Evolutionary conservation across 1,284 basidiomycete genomes (phyloP).

Genomic region (Schizophyllum amplum): DNA sequence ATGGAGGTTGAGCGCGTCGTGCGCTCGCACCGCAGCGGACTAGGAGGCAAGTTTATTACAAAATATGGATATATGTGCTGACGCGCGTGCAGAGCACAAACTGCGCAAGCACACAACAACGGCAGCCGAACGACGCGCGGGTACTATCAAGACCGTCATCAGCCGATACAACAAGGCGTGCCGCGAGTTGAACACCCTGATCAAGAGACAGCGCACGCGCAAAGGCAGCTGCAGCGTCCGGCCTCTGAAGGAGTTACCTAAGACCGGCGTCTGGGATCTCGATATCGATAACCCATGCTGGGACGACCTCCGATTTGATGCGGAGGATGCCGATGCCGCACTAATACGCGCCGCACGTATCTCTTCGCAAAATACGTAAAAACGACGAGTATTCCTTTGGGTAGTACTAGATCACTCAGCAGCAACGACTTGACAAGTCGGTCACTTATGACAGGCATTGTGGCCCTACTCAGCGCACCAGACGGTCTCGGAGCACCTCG

Average conservation of each 20-base stretch:
- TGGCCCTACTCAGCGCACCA: too few relatives aligned
- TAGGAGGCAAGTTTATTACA: not conserved
- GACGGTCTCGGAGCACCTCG: too few relatives aligned
- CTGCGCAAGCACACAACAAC: not conserved
- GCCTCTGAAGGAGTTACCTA: not conserved
- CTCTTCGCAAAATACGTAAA: too few relatives aligned
- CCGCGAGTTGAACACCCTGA: not conserved
- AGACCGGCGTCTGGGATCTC: not conserved
- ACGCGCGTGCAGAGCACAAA: not conserved
- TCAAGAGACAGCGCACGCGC: not conserved
- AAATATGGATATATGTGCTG: too few relatives aligned
- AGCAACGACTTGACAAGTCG: too few relatives aligned
- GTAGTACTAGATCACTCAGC: too few relatives aligned
- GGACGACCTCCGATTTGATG: too few relatives aligned
- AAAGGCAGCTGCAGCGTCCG: not conserved
- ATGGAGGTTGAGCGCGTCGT: not conserved
- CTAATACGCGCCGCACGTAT: too few relatives aligned
- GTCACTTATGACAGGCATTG: too few relatives aligned
- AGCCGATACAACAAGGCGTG: not conserved
- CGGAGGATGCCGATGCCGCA: too few relatives aligned
- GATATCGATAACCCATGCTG: not conserved
- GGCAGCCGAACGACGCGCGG: not conserved
- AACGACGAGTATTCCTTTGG: too few relatives aligned
- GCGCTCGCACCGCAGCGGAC: not conserved
- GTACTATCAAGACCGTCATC: not conserved